Base-by-base conservation (phyloP, 1,139 yeast genomes). In the Nakaseomyces kungkrabaensis region DNA sequence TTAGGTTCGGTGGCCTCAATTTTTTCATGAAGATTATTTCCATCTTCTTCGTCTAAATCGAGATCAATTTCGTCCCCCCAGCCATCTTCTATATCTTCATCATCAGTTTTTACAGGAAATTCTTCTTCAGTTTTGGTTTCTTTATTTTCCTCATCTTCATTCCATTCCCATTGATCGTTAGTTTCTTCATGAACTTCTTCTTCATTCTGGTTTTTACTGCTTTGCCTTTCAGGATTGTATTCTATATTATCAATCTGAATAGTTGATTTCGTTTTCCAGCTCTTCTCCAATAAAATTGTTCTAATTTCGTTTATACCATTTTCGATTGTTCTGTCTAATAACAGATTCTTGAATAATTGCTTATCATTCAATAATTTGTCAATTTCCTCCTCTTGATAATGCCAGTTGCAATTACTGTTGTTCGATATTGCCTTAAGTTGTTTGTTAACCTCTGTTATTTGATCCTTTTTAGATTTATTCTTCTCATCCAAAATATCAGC, bases 281-380 rank as follows among this genome's bases (percentile, higher is more conserved):
- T 22, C 3, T 53, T 44, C 27, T 52, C 43, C 4, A 47, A 42
- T 40, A 62, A 58, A 1, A 52, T 45, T 9, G 48, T 43, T 50
- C 62, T 58, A 5, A 62, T 33, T 10, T 52, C 45, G 3, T 27
- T n/a, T 3, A 61, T 42, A 9, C 54, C 53, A 4, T 50, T 48
- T 38, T 59, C 59, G 48, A 62, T 56, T 17, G 55, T 43, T 42
- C 56, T 55, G 44, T 65, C 68, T 24, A 64, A 31, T 33, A 56
- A 48, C 5, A 64, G 50, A 47, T 56, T 61, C 34, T 50, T 51
- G 46, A 55, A 59, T 4, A 63, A 48, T 41, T 56, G 55, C 32
- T 56, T 54, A 45, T 60, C 60, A 31, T 54, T 50, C 8, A 65
- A 48, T 27, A 62, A 47, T 24, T 52, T 48, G 11, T 49, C 51